Percentiles rank a stretch among this genome's conserved stretches.
Conservation (phyloP, 2,329 filamentous ascomycete species). For the Botrytis paeoniae region DNA sequence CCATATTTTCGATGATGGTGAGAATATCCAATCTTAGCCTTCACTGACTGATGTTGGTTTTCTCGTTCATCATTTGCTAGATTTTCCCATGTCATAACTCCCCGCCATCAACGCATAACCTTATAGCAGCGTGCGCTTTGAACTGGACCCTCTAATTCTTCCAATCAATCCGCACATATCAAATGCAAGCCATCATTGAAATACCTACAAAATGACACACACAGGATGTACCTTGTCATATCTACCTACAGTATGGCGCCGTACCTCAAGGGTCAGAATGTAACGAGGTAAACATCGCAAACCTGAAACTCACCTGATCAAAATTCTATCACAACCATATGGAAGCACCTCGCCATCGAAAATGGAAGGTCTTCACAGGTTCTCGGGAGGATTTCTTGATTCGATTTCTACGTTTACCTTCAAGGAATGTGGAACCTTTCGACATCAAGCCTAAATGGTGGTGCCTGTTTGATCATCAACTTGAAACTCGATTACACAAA, state of each 20-base stretch:
- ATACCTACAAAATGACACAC: constrained; percentile 6
- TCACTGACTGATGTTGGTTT: not conserved
- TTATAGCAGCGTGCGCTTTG: constrained; percentile 17
- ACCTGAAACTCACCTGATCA: not conserved
- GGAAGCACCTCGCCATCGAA: not conserved
- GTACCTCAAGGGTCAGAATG: not conserved
- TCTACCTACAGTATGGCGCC: not conserved
- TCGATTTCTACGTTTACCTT: constrained; percentile 6
- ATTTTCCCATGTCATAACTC: not conserved
- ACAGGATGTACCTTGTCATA: constrained; percentile 15
- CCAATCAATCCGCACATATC: constrained; percentile 1
- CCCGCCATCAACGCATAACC: constrained; percentile 14
- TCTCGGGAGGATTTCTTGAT: not conserved
- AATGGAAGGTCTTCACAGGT: not conserved
- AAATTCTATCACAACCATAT: not conserved
- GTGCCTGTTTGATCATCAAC: constrained; percentile 35
- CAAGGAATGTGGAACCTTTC: not conserved
- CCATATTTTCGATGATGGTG: not conserved
- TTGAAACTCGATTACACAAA: constrained; percentile 27
- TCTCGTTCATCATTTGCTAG: not conserved
- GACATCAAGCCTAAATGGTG: not conserved
- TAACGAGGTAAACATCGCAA: not conserved
- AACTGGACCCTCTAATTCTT: constrained; percentile 1
- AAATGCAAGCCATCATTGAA: not conserved
- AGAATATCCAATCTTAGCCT: not conserved